Conservation (phyloP, 75 land plant species). For the Sequoia sempervirens region DNA sequence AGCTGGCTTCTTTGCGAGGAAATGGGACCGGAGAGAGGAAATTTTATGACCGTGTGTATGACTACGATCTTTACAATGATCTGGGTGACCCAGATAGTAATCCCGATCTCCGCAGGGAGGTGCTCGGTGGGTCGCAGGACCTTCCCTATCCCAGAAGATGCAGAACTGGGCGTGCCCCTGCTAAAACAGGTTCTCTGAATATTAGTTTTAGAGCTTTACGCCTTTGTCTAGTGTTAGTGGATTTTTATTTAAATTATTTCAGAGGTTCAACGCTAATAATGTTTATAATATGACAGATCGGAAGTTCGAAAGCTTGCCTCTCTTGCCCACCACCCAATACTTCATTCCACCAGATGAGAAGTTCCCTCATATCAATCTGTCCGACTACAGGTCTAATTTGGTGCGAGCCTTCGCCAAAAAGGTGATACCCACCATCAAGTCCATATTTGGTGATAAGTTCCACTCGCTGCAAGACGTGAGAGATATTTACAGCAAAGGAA, state of each 20-base stretch:
- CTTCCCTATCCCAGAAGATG: slow-evolving; percentile 76
- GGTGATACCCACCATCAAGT: slow-evolving; percentile 22
- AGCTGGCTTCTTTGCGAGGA: slow-evolving; percentile 52
- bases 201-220: no score
- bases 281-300: neutral
- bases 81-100: slow-evolving; percentile 71
- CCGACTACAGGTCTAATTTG: slow-evolving; percentile 23
- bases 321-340: neutral
- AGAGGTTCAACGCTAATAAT: no score
- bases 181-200: slow-evolving; percentile 26
- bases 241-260: no score
- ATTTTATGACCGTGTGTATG: slow-evolving; percentile 61
- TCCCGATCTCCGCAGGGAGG: slow-evolving; percentile 33
- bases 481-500: slow-evolving; percentile 13
- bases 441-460: slow-evolving; percentile 19
- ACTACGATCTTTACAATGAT: slow-evolving; percentile 86
- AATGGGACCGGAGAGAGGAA: slow-evolving; percentile 65
- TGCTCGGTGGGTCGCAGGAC: slow-evolving; percentile 58
- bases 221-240: no score
- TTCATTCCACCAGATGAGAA: slow-evolving; percentile 47
- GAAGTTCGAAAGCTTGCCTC: neutral
- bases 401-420: slow-evolving; percentile 24
- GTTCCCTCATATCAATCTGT: slow-evolving; percentile 32
- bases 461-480: slow-evolving; percentile 25
- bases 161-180: slow-evolving; percentile 62